phyloP scores from a whole-genome alignment of 768 basidiomycete genomes.

The Ramaria sp. region DNA sequence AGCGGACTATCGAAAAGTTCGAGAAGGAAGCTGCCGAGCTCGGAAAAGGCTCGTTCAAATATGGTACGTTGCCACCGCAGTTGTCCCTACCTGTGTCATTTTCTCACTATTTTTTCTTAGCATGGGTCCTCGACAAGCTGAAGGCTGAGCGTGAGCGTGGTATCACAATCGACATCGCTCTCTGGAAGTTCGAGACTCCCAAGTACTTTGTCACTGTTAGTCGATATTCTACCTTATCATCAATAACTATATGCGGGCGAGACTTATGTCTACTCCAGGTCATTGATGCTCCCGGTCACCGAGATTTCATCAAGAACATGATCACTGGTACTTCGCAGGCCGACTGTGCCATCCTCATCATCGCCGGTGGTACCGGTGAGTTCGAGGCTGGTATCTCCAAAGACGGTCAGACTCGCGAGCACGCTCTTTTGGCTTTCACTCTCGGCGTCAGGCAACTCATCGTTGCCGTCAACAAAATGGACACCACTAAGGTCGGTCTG shows the following conservation, averaged over 20 bases:
- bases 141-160: slow-evolving; percentile 99
- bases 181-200: slow-evolving; percentile 99
- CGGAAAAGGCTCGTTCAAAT: slow-evolving; percentile 98
- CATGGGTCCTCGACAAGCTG: slow-evolving; percentile 99
- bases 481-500: slow-evolving; percentile 86
- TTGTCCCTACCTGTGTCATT: not conserved
- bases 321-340: slow-evolving; percentile 99
- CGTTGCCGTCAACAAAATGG: slow-evolving; percentile 99
- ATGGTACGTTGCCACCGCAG: slow-evolving; percentile 38
- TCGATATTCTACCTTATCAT: slow-evolving; percentile 13
- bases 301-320: slow-evolving; percentile 99
- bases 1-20: slow-evolving; percentile 99
- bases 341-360: slow-evolving; percentile 99
- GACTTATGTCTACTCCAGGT: slow-evolving; percentile 39
- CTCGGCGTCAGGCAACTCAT: slow-evolving; percentile 99
- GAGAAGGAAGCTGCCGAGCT: slow-evolving; percentile 99
- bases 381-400: slow-evolving; percentile 99
- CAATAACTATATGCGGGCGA: too few species aligned
- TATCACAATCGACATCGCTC: slow-evolving; percentile 99
- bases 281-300: slow-evolving; percentile 98
- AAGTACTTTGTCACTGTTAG: slow-evolving; percentile 83
- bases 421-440: slow-evolving; percentile 98
- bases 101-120: slow-evolving; percentile 33
- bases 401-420: slow-evolving; percentile 99
- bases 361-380: slow-evolving; percentile 98